Percentiles rank a stretch among this genome's conserved stretches.
Evolutionary conservation across 179 eudicot species (phyloP).

Genomic region (Sideroxylon spinosum): DNA sequence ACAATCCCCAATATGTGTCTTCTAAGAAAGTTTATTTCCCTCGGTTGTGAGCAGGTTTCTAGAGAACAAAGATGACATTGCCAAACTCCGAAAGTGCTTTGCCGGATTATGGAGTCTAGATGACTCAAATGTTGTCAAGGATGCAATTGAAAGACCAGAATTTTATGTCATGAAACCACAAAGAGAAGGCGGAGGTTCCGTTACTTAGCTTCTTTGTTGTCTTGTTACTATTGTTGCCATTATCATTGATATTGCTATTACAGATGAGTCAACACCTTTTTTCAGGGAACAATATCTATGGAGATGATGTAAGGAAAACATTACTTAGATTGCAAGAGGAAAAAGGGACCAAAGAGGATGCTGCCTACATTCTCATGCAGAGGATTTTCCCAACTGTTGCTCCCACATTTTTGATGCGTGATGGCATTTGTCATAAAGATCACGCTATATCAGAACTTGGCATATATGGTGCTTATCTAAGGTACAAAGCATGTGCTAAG

Average conservation of each 20-base stretch:
- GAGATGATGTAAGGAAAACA: constrained; percentile 64
- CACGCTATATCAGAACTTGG: constrained; percentile 87
- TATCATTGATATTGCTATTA: not conserved
- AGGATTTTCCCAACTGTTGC: constrained; percentile 74
- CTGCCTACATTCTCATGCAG: constrained; percentile 97
- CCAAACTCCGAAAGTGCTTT: constrained; percentile 73
- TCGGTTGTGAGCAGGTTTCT: constrained; percentile 63
- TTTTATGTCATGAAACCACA: constrained; percentile 94
- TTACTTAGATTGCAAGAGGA: constrained; percentile 59
- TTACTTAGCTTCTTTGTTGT: constrained; percentile 6
- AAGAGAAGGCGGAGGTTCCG: constrained; percentile 97
- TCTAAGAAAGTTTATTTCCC: not conserved
- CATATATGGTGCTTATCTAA: constrained; percentile 72
- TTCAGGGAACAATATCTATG: constrained; percentile 86
- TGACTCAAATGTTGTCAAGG: constrained; percentile 52
- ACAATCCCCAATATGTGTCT: not conserved
- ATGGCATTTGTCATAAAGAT: constrained; percentile 69
- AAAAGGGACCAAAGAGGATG: constrained; percentile 53
- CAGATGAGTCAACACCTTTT: not conserved
- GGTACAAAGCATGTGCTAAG: constrained; percentile 34
- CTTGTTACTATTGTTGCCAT: not conserved
- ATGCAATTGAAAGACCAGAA: constrained; percentile 81
- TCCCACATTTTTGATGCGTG: constrained; percentile 63
- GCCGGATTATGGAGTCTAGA: constrained; percentile 98
- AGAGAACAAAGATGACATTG: constrained; percentile 74